Conservation (phyloP, 129 eudicot genomes). For the Cynara cardunculus region DNA sequence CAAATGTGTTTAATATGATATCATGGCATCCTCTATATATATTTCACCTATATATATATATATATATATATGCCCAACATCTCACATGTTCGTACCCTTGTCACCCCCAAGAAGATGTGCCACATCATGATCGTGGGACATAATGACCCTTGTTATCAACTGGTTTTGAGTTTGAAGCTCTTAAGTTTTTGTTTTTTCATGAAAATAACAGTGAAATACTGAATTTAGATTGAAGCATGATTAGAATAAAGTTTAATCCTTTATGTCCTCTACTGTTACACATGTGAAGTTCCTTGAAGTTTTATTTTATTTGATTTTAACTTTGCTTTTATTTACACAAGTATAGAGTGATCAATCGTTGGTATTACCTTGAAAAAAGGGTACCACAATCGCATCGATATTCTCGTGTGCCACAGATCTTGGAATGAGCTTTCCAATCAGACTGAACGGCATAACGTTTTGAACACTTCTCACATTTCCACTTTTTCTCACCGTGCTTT, state of each 20-base stretch:
- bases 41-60: not conserved
- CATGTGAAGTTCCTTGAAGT: constrained; percentile 23
- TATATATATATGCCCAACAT: constrained; percentile 9
- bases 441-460: constrained; percentile 88
- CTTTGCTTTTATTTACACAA: not conserved
- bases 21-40: not conserved
- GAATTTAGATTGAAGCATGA: not conserved
- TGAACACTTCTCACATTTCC: constrained; percentile 84
- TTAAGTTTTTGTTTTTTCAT: constrained; percentile 9
- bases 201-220: constrained; percentile 4
- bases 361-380: constrained; percentile 71
- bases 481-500: constrained; percentile 86
- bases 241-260: not conserved
- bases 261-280: constrained; percentile 32
- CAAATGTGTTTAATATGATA: not conserved
- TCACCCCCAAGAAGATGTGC: constrained; percentile 21
- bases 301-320: constrained; percentile 9
- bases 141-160: not conserved
- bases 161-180: not conserved
- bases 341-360: constrained; percentile 5
- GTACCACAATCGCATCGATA: constrained; percentile 89
- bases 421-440: constrained; percentile 93
- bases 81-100: constrained; percentile 21
- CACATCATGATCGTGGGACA: constrained; percentile 19
- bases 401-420: constrained; percentile 85